Evolutionary conservation across 257 asterid species (phyloP).

Genomic region (Schizonepeta tenuifolia): DNA sequence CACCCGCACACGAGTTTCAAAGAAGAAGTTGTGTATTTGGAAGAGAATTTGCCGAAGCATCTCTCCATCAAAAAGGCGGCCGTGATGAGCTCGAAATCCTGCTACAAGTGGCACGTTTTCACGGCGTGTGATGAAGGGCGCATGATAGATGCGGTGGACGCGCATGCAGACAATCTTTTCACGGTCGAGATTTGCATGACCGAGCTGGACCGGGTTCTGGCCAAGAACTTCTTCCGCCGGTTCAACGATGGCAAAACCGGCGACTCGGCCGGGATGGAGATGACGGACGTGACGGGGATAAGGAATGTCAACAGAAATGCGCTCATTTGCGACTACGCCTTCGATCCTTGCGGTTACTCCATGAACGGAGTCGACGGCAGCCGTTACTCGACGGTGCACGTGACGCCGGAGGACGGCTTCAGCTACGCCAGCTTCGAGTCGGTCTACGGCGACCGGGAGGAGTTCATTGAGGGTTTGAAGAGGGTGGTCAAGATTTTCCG

Average conservation of each 20-base stretch:
- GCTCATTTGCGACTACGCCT: slow-evolving; percentile 78
- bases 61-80: slow-evolving; percentile 60
- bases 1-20: slow-evolving; percentile 77
- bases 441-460: slow-evolving; percentile 47
- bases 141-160: slow-evolving; percentile 26
- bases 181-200: slow-evolving; percentile 95
- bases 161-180: slow-evolving; percentile 35
- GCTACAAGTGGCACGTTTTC: slow-evolving; percentile 91
- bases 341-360: slow-evolving; percentile 95
- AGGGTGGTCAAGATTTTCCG: slow-evolving; percentile 72
- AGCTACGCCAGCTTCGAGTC: slow-evolving; percentile 96
- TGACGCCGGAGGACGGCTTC: slow-evolving; percentile 95
- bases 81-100: slow-evolving; percentile 62
- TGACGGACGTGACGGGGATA: slow-evolving; percentile 78
- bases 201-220: slow-evolving; percentile 65
- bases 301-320: slow-evolving; percentile 55
- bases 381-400: slow-evolving; percentile 93
- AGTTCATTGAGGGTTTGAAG: slow-evolving; percentile 47
- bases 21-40: slow-evolving; percentile 71
- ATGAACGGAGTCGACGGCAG: slow-evolving; percentile 81
- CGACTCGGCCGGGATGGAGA: slow-evolving; percentile 75
- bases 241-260: slow-evolving; percentile 57
- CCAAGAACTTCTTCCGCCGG: slow-evolving; percentile 67
- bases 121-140: slow-evolving; percentile 54
- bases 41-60: slow-evolving; percentile 52